Conservation (phyloP, 192 early-diverging fungal species). For the Coemansia sp. region DNA sequence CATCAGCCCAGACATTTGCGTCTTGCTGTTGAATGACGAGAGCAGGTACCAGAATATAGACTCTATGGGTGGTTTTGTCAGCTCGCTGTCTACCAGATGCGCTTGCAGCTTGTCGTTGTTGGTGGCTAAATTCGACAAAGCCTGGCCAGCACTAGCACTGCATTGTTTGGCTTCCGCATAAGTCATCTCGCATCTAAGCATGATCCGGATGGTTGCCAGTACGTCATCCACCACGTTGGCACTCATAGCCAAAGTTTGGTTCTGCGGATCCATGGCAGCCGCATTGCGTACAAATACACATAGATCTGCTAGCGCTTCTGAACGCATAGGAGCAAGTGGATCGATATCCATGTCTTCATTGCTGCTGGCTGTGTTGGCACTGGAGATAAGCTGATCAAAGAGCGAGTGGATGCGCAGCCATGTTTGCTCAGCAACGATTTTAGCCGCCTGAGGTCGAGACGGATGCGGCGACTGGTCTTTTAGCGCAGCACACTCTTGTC, state of each 20-base stretch:
- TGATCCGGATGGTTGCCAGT: not conserved
- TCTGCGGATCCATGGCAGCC: conserved; percentile 24
- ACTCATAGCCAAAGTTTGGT: conserved; percentile 16
- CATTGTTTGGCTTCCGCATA: conserved; percentile 20
- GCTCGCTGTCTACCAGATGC: conserved; percentile 20
- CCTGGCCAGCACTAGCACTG: conserved; percentile 22
- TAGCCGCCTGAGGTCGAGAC: conserved; percentile 23
- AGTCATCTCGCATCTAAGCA: conserved; percentile 13
- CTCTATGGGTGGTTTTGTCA: not conserved
- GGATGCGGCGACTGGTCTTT: conserved; percentile 33
- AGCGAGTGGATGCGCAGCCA: conserved; percentile 15
- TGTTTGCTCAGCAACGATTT: conserved; percentile 3
- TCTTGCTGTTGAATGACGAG: conserved; percentile 16
- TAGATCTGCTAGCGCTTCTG: conserved; percentile 18
- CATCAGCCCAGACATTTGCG: conserved; percentile 26
- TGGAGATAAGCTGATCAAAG: conserved; percentile 8
- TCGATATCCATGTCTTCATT: not conserved
- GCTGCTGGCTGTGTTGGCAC: not conserved
- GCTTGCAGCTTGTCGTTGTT: conserved; percentile 18
- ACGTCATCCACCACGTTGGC: conserved; percentile 12
- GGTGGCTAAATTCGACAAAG: conserved; percentile 34
- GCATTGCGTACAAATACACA: conserved; percentile 44
- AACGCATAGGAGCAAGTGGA: not conserved
- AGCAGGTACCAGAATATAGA: conserved; percentile 25
- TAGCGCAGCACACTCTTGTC: conserved; percentile 14